A percentile compares a stretch with the other conserved stretches of the same genome.
phyloP scores from a whole-genome alignment of 73 alveolate species.

The Effrenium voratum region DNA sequence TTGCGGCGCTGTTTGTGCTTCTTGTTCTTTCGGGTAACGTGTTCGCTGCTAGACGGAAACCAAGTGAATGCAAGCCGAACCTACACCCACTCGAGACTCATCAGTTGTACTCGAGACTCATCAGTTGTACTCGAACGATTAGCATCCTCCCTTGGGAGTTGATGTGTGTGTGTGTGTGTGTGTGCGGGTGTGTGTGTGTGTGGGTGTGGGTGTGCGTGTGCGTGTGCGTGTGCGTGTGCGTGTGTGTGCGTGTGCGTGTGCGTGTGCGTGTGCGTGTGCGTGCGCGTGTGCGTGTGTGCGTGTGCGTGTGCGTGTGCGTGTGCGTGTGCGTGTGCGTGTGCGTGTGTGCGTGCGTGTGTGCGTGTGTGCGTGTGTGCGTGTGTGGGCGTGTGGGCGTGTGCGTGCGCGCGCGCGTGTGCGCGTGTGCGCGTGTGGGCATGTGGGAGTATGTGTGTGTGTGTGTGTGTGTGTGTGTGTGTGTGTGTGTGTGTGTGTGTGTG shows the following conservation, averaged over 20 bases:
- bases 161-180: neutral
- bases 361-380: neutral
- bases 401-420: neutral
- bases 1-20: too few relatives aligned
- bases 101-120: too few relatives aligned
- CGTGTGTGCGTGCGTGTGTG: neutral
- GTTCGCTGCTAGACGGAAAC: too few relatives aligned
- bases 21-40: too few relatives aligned
- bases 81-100: too few relatives aligned
- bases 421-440: neutral
- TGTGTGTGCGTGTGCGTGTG: neutral
- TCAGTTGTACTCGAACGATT: too few relatives aligned
- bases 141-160: too few relatives aligned
- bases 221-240: slow-evolving; percentile 12
- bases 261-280: neutral
- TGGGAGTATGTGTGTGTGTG: neutral
- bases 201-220: neutral
- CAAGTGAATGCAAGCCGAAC: too few relatives aligned
- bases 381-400: neutral
- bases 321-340: neutral
- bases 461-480: neutral
- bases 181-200: neutral
- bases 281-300: neutral
- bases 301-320: neutral
- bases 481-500: neutral